Base-by-base conservation (phyloP, 768 basidiomycete genomes). In the Tubosaeta sp. region DNA sequence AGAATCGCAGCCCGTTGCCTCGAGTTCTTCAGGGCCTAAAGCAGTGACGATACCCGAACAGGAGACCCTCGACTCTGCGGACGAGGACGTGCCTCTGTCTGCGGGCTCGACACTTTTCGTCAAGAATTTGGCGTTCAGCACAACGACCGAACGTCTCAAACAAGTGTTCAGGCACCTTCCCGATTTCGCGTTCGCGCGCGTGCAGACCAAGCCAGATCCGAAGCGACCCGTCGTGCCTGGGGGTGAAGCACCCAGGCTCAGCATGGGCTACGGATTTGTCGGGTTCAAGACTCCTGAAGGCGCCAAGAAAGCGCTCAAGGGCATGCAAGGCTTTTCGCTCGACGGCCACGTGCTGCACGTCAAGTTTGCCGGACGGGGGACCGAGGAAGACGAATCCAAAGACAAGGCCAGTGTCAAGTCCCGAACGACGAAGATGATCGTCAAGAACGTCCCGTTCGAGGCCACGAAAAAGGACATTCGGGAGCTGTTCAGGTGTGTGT, bases 371-470 rank as follows among this genome's bases (percentile, higher is more conserved):
- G 89, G 90, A 18, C 78, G 94, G 6, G 92, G 91, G 0, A 68
- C 64, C 9, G 83, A 82, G 35, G 87, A 83, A 31, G 82, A 80
- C 44, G 73, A 66, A n/a, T 65, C 67, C 40, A 73, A 63, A 29
- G 73, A 67, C 49, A 69, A 63, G 22, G 71, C 59, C 14, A 57
- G 57, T 9, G 68, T 72, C 27, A 84, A 80, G 71, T 81, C 77
- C 44, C 78, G 78, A 52, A 87, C 88, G 55, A 89, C 93, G 56
- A 98, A 97, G 82, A 85, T 98, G 79, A 83, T 98, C 45, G 92
- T 98, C 58, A 98, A 97, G 82, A 99, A 99, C 61, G 79, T 97
- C 48, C 94, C 96, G 35, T 99, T 99, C 73, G 96, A 99, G 69
- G 91, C 87, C 40, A 87, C 87, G 38, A 91, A 88, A 75, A 93